These are phyloP conservation scores for Paramecium sexaurelia DNA, from an alignment of 73 alveolate genomes.

Conservation along the genomic window DNA sequence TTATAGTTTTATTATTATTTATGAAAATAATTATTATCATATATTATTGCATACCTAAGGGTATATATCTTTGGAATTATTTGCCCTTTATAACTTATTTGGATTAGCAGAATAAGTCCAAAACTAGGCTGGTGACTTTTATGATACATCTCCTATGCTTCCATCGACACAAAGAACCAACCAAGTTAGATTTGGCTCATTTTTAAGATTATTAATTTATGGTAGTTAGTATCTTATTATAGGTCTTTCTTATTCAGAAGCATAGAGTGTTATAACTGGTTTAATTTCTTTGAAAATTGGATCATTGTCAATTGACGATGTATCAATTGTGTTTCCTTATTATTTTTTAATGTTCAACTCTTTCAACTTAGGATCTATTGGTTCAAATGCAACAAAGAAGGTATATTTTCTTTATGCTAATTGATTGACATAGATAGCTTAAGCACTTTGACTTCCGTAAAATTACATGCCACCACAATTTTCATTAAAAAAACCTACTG, in stretches of 20 bases:
- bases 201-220: neutral
- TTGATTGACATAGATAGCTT: conserved; percentile 14
- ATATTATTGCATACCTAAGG: conserved; percentile 24
- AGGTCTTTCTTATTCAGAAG: conserved; percentile 33
- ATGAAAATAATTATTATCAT: neutral
- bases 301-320: neutral
- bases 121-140: conserved; percentile 8
- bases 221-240: conserved; percentile 35
- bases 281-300: neutral
- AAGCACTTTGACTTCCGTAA: conserved; percentile 19
- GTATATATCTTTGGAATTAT: conserved; percentile 10
- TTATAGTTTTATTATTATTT: neutral
- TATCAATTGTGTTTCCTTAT: conserved; percentile 8
- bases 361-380: neutral
- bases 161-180: conserved; percentile 49
- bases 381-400: conserved; percentile 16
- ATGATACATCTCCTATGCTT: conserved; percentile 12
- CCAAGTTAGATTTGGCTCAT: conserved; percentile 55
- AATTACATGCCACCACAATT: conserved; percentile 36
- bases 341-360: neutral
- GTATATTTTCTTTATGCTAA: conserved; percentile 45
- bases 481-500: conserved; percentile 38
- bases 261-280: conserved; percentile 31
- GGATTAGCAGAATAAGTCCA: conserved; percentile 30
- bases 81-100: neutral